Evolutionary conservation across 495 filamentous ascomycete genomes (phyloP).

Genomic region (Lophiotrema nucula): DNA sequence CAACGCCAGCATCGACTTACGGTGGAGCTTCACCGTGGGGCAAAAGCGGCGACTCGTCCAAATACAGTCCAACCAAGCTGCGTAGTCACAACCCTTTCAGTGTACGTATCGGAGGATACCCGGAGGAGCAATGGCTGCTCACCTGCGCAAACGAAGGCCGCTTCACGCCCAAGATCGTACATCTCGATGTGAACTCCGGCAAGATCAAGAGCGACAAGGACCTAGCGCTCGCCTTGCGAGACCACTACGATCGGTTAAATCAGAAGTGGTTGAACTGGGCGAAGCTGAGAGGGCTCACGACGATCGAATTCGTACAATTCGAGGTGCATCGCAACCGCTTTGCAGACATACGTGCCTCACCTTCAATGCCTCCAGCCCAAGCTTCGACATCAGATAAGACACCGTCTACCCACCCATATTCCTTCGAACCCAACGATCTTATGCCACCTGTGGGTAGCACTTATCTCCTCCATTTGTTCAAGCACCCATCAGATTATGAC

Average conservation of each 20-base stretch:
- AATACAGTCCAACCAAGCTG: conserved; percentile 22
- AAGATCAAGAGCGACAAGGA: conserved; percentile 37
- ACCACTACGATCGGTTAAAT: conserved; percentile 39
- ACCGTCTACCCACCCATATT: conserved; percentile 33
- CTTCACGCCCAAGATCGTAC: conserved; percentile 36
- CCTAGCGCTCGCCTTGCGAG: conserved; percentile 34
- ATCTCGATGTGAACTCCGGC: conserved; percentile 28
- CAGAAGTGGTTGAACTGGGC: conserved; percentile 31
- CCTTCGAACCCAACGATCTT: conserved; percentile 40
- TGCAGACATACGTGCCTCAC: conserved; percentile 38
- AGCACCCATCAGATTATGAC: conserved; percentile 44
- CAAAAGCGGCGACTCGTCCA: conserved; percentile 15
- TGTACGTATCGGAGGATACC: conserved; percentile 12
- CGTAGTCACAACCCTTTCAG: conserved; percentile 22
- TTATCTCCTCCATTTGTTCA: conserved; percentile 43
- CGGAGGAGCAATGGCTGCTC: conserved; percentile 30
- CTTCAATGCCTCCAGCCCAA: conserved; percentile 37
- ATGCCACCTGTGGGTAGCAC: conserved; percentile 42
- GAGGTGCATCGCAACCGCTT: conserved; percentile 43
- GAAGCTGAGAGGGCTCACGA: conserved; percentile 35
- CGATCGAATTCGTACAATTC: conserved; percentile 44
- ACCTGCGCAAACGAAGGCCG: conserved; percentile 38
- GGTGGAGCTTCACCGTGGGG: conserved; percentile 23
- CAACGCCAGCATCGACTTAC: conserved; percentile 29
- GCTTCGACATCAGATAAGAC: conserved; percentile 19